phyloP scores from a whole-genome alignment of 2,329 filamentous ascomycete species.

The Lithohypha guttulata region DNA sequence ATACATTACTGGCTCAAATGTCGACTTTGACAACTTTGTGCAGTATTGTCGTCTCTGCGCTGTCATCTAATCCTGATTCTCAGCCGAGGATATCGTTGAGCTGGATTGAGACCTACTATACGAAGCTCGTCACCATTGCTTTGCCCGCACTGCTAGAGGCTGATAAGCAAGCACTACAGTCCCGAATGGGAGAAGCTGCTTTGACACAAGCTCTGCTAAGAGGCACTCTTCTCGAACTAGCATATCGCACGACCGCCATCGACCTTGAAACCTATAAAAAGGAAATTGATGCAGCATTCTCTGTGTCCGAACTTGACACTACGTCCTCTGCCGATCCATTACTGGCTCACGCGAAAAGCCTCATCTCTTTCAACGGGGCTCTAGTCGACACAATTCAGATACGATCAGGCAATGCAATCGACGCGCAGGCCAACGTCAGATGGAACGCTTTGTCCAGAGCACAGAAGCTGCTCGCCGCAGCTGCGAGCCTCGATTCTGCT shows the following conservation, averaged over 20 bases:
- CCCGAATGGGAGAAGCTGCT: slow-evolving; percentile 39
- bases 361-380: slow-evolving; percentile 44
- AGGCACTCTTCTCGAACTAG: slow-evolving; percentile 45
- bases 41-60: slow-evolving; percentile 31
- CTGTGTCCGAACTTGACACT: slow-evolving; percentile 28
- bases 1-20: slow-evolving; percentile 56
- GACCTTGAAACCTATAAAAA: slow-evolving; percentile 44
- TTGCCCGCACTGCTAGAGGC: slow-evolving; percentile 43
- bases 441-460: slow-evolving; percentile 46
- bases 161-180: slow-evolving; percentile 23
- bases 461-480: slow-evolving; percentile 32
- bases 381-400: slow-evolving; percentile 27
- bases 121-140: slow-evolving; percentile 42
- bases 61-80: slow-evolving; percentile 18
- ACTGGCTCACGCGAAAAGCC: slow-evolving; percentile 46
- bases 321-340: slow-evolving; percentile 38
- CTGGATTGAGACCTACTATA: slow-evolving; percentile 49
- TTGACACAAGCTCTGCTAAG: slow-evolving; percentile 48
- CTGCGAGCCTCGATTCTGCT: slow-evolving; percentile 37
- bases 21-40: slow-evolving; percentile 44
- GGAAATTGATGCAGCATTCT: slow-evolving; percentile 33
- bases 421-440: slow-evolving; percentile 28
- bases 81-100: slow-evolving; percentile 35
- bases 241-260: slow-evolving; percentile 43
- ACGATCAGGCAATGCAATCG: slow-evolving; percentile 19